These are phyloP conservation scores for Boletus huronensis DNA, from an alignment of 768 basidiomycete species.

Conservation along the genomic window DNA sequence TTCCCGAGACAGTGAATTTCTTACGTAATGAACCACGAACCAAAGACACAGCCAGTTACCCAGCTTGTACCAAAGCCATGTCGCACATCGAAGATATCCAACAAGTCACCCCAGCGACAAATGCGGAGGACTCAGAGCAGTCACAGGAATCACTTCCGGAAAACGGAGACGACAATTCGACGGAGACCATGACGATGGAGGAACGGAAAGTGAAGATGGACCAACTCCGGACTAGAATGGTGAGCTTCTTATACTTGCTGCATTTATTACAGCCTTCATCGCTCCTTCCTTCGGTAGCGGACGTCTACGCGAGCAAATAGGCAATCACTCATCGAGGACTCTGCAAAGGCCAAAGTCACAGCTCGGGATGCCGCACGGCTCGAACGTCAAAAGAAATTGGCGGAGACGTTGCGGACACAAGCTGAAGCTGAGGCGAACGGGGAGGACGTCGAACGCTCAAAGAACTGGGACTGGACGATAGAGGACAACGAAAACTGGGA, in stretches of 20 bases:
- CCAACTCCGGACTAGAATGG: constrained; percentile 75
- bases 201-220: constrained; percentile 77
- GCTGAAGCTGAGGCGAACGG: constrained; percentile 87
- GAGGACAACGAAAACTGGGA: constrained; percentile 31
- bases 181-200: constrained; percentile 48
- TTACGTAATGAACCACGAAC: constrained; percentile 12
- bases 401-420: constrained; percentile 80
- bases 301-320: constrained; percentile 81
- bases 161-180: constrained; percentile 16
- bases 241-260: constrained; percentile 28
- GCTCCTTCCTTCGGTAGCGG: constrained; percentile 43
- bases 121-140: constrained; percentile 28
- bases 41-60: neutral
- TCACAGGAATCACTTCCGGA: constrained; percentile 23
- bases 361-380: constrained; percentile 79
- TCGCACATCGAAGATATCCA: constrained; percentile 1
- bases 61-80: constrained; percentile 7
- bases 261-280: neutral
- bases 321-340: constrained; percentile 80
- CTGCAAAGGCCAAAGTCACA: constrained; percentile 69
- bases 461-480: constrained; percentile 74
- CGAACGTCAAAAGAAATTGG: constrained; percentile 87
- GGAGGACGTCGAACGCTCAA: constrained; percentile 94
- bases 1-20: neutral
- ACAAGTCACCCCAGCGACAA: constrained; percentile 1